Conservation (phyloP, 208 protist genomes). For the Herpetomonas samuelpessoai region DNA sequence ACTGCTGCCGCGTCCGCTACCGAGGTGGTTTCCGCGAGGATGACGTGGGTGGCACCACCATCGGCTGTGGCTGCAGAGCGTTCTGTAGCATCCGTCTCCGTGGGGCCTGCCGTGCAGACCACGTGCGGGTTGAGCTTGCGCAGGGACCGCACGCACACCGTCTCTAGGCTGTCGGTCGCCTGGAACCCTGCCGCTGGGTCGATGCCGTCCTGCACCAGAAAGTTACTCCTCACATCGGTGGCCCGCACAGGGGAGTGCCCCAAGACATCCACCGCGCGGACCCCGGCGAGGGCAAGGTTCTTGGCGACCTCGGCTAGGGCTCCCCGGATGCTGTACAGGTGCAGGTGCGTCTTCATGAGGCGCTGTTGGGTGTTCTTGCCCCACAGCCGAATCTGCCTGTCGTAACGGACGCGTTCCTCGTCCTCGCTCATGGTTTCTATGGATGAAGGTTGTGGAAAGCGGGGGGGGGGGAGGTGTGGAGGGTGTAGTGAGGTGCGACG, state of each 20-base stretch:
- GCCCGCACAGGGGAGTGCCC: constrained; percentile 26
- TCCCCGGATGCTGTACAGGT: constrained; percentile 51
- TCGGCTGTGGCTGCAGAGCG: background rate
- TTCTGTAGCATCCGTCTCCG: constrained; percentile 3
- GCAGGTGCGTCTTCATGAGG: constrained; percentile 59
- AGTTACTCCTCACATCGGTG: constrained; percentile 36
- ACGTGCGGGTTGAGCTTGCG: constrained; percentile 51
- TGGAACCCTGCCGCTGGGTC: constrained; percentile 5
- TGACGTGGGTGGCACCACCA: background rate
- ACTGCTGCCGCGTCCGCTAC: background rate
- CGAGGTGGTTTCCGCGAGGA: constrained; percentile 2
- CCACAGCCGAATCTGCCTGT: constrained; percentile 93
- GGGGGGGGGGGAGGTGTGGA: too few relatives aligned
- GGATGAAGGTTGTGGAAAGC: too few relatives aligned
- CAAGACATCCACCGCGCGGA: constrained; percentile 48
- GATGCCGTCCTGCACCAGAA: constrained; percentile 49
- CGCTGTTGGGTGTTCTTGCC: constrained; percentile 87
- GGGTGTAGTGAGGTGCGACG: too few relatives aligned
- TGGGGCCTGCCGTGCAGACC: background rate
- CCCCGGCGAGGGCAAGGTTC: constrained; percentile 90
- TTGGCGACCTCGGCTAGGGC: constrained; percentile 80
- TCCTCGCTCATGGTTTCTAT: constrained; percentile 37
- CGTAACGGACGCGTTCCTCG: constrained; percentile 79
- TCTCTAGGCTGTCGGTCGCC: constrained; percentile 14
- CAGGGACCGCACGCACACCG: constrained; percentile 18